Base-by-base conservation (phyloP, 345 rosid species). In the Geranium brycei region DNA sequence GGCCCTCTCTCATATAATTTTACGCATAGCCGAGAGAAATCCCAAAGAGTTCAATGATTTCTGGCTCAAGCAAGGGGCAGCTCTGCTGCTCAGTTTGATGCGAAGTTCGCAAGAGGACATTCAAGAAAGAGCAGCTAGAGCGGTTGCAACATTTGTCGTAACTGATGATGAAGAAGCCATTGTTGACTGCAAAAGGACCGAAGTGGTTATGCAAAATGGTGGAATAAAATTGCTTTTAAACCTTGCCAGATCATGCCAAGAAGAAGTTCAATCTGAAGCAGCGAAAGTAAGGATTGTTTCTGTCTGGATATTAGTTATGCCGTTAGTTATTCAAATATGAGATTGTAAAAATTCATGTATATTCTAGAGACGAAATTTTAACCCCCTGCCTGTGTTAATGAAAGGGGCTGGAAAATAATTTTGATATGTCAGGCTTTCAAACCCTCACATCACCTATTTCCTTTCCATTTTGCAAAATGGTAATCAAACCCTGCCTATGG, bases 41-140 rank as follows among this genome's bases (percentile, higher is more conserved):
- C 86, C 96, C 56, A 83, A 77, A 62, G 89, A 87, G 41, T 74
- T 87, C 31, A 85, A 87, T 75, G 68, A 77, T 19, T 89, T 89
- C 73, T 89, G 93, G 96, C 81, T 89, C 67, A 89, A 83, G 69
- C 93, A 89, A 78, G 96, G 96, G 62, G 93, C 85, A 16, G 64
- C 81, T 41, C 66, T 89, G 74, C 70, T 89, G 75, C 89, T 89
- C 40, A 74, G 80, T 69, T 79, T 89, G 63, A 85, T 85, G 86
- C 89, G 83, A 73, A 85, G 91, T 69, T 69, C 80, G 35, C 93
- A 87, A 79, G 96, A 87, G 68, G 96, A 89, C 72, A 91, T 87
- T 68, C 93, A 85, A 66, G 96, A 89, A 71, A 82, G 91, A 67
- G 87, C 96, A 62, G 91, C 93, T n/a, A 87, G 91, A n/a, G 96